Base-by-base conservation (phyloP, 768 basidiomycete species). In the Trametes punicea region DNA sequence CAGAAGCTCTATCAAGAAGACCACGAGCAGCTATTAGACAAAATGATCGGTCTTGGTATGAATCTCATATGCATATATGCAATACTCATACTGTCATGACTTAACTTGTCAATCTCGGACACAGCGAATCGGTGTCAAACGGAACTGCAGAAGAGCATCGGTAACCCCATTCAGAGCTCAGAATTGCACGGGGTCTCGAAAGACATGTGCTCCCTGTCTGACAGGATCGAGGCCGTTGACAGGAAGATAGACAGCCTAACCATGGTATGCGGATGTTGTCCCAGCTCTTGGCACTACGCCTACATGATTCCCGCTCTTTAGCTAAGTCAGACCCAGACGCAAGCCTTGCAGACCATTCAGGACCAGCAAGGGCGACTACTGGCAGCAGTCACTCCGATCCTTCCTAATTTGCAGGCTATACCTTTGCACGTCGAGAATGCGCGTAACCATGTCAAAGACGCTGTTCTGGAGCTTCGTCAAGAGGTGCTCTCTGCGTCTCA, bases 51-150 rank as follows among this genome's bases (percentile, higher is more conserved):
- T 65, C 71, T 83, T 20, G 77, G 85, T 83, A 63, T 56, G 80
- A 74, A 20, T 39, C 49, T 57, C 52, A 34, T 59, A 4, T 4
- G 60, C 56, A 63, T 66, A 64, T 58, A 64, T 42, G 59, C 64
- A 50, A 51, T 45, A 29, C 21, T 40, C 63, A 57, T 52, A 42
- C 57, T 61, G 39, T 20, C 30, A 42, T 51, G 48, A 18, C 29
- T 46, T 40, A 45, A 33, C 56, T 38, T 52, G 34, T 49, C n/a
- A 9, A 36, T 36, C 13, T 36, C 6, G 4, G 46, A 26, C 38
- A 45, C 59, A 89, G 87, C 83, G 8, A 85, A 84, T 61, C 75
- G 84, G 62, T 80, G 78, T 57, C 87, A 89, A 65, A 75, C 72
- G 2, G 80, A 83, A 61, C 67, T 88, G 26, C 83, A 83, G 62